A percentile compares a stretch with the other conserved stretches of the same genome.
Evolutionary conservation across 1,284 basidiomycete species (phyloP).

Genomic region (Lentinula novae-zelandiae): DNA sequence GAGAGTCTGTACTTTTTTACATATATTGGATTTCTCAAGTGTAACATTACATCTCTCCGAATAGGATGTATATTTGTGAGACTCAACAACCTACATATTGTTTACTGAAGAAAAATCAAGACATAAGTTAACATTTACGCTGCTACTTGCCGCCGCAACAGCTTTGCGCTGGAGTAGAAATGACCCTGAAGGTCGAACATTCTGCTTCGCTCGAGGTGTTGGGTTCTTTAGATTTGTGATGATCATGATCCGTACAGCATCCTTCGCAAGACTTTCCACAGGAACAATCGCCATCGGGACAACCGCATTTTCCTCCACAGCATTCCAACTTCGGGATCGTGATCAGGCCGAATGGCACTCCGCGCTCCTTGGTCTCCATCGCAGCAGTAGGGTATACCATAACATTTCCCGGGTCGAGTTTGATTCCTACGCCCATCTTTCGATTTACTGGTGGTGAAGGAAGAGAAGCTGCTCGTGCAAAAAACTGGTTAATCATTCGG

Average conservation of each 20-base stretch:
- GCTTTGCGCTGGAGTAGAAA: conserved; percentile 7
- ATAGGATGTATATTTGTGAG: not conserved
- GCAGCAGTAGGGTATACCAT: conserved; percentile 41
- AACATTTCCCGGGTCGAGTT: conserved; percentile 47
- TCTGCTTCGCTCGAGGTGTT: not conserved
- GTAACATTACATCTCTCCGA: not conserved
- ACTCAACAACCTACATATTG: not conserved
- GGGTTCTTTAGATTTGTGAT: not conserved
- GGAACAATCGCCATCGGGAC: conserved; percentile 45
- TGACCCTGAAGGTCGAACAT: not conserved
- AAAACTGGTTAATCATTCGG: conserved; percentile 54
- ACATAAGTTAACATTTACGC: no score
- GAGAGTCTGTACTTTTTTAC: not conserved
- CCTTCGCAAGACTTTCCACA: conserved; percentile 53
- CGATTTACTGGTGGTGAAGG: conserved; percentile 49
- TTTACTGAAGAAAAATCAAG: no score
- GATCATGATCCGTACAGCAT: conserved; percentile 34
- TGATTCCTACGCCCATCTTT: conserved; percentile 30
- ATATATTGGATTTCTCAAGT: not conserved
- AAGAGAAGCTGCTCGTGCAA: conserved; percentile 57
- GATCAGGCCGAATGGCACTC: conserved; percentile 44
- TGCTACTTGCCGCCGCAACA: conserved; percentile 7
- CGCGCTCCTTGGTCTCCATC: conserved; percentile 31
- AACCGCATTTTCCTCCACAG: conserved; percentile 57
- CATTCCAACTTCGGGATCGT: conserved; percentile 64